These are phyloP conservation scores for Carex littledalei DNA, from an alignment of 176 grass and related monocot species.

Conservation along the genomic window DNA sequence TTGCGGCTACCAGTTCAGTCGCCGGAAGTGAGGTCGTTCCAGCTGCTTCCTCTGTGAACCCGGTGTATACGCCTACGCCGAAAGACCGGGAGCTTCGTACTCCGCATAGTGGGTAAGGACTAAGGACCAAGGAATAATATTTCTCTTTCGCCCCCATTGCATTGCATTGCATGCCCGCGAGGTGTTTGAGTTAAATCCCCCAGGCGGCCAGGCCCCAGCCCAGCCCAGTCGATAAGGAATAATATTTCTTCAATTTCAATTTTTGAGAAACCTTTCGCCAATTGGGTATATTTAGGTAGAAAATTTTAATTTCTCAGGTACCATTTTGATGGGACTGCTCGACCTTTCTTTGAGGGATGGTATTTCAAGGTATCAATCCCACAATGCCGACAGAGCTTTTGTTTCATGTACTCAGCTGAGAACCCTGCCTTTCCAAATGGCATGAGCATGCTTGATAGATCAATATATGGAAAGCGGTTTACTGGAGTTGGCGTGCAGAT, in stretches of 20 bases:
- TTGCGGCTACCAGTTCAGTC: neutral
- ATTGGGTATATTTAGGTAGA: neutral
- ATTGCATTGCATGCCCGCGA: neutral
- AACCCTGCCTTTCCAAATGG: slow-evolving; percentile 73
- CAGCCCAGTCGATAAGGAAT: neutral
- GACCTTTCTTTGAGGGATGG: slow-evolving; percentile 86
- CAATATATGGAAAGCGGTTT: slow-evolving; percentile 47
- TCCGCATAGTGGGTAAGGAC: slow-evolving; percentile 70
- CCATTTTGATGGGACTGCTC: slow-evolving; percentile 67
- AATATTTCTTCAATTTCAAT: neutral
- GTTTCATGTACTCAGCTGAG: slow-evolving; percentile 94
- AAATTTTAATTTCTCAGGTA: slow-evolving; percentile 42
- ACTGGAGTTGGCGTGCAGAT: slow-evolving; percentile 84
- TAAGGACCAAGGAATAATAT: too few relatives aligned
- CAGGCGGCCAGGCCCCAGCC: too few relatives aligned
- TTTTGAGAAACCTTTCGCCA: neutral
- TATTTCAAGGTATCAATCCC: slow-evolving; percentile 94
- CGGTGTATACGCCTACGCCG: slow-evolving; percentile 59
- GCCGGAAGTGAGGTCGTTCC: neutral
- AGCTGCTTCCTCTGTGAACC: slow-evolving; percentile 3
- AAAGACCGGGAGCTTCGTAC: slow-evolving; percentile 66
- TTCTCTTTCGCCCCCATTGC: neutral
- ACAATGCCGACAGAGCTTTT: slow-evolving; percentile 66
- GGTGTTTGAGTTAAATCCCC: neutral
- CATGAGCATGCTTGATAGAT: slow-evolving; percentile 48